Base-by-base conservation (phyloP, 768 basidiomycete genomes). In the Phaffia australis region DNA sequence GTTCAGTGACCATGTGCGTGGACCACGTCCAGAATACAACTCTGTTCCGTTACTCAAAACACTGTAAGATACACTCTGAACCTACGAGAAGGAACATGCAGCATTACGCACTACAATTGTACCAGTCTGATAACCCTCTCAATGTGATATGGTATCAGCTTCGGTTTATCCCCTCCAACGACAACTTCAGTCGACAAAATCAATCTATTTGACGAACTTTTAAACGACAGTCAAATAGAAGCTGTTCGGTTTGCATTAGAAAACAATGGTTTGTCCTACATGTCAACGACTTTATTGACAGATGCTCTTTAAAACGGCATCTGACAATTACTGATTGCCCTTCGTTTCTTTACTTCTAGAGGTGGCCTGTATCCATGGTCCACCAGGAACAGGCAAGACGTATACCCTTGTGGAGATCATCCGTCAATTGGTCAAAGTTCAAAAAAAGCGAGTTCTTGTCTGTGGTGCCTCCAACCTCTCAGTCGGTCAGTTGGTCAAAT, bases 301-400 rank as follows among this genome's bases (percentile, higher is more conserved):
- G 4, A n/a, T 27, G 4, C 21, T 27, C 52, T 54, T 42, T 11
- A 42, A 42, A 11, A 42, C 35, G 35, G 35, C 4, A 42, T 42
- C 35, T 42, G 35, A 42, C 11, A 11, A 11, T 4, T 42, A 42
- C 35, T 5, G n/a, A n/a, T n/a, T 52, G 48, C 29, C 19, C 19
- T 15, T 15, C 4, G 9, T n/a, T 9, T 51, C 27, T 16, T 25
- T 46, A n/a, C n/a, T 47, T 15, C 18, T 30, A 62, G 65, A 94
- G 74, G 82, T 97, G 0, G 89, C 89, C 0, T 89, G 90, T 71
- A 91, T 99, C 29, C 93, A 98, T 73, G 95, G 95, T 0, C 95
- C 95, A n/a, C 95, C 95, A 68, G 94, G 94, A 23, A 94, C 92
- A 2, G 94, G 94, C 8, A 98, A 98, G 79, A 99, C 94, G 0